These are phyloP conservation scores for Tieghemostelium lacteum DNA, from an alignment of 78 protist species.

Conservation along the genomic window DNA sequence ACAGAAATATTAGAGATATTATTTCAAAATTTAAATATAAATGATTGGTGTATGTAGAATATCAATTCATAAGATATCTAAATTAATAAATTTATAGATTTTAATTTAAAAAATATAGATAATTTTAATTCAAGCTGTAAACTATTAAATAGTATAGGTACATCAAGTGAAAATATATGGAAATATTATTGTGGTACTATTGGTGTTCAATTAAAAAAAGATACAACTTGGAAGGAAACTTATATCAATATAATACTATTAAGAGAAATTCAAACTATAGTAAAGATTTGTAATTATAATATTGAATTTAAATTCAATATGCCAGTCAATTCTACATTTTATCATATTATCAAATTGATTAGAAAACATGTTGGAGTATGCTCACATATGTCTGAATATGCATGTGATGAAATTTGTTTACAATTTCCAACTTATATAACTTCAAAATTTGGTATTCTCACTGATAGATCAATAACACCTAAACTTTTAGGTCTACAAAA, in stretches of 20 bases:
- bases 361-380: neutral
- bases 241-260: too few relatives aligned
- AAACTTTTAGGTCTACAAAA: neutral
- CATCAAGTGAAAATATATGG: neutral
- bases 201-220: neutral
- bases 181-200: neutral
- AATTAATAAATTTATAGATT: too few relatives aligned
- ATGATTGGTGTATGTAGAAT: neutral
- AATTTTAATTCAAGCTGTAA: neutral
- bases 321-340: neutral
- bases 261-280: too few relatives aligned
- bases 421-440: neutral
- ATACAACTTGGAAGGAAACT: too few relatives aligned
- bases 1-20: neutral
- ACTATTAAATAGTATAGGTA: neutral
- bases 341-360: neutral
- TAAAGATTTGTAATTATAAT: too few relatives aligned
- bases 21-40: too few relatives aligned
- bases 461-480: constrained; percentile 1
- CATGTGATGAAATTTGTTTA: neutral
- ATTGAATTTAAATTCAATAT: neutral
- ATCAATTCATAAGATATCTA: neutral
- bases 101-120: neutral
- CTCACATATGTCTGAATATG: neutral
- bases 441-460: neutral